Conservation (phyloP, 352 stramenopile genomes). For the Phytophthora megakarya region DNA sequence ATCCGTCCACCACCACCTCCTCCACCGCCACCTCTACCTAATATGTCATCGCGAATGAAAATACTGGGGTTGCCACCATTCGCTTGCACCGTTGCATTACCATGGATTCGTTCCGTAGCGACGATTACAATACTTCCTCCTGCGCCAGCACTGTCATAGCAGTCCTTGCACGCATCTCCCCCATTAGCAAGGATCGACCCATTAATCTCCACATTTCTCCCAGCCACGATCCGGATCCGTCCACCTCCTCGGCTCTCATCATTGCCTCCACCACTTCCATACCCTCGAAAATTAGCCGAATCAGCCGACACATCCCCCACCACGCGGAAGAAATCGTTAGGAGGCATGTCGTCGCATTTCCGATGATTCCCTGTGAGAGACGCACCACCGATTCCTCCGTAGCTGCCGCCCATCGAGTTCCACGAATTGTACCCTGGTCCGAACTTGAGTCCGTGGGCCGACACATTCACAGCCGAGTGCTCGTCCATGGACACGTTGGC, state of each 20-base stretch:
- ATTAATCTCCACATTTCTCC: slow-evolving; percentile 54
- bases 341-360: slow-evolving; percentile 57
- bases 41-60: slow-evolving; percentile 35
- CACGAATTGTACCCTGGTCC: slow-evolving; percentile 83
- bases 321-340: slow-evolving; percentile 65
- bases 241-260: slow-evolving; percentile 67
- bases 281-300: slow-evolving; percentile 74
- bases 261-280: slow-evolving; percentile 78
- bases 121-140: slow-evolving; percentile 59
- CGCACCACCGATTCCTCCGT: slow-evolving; percentile 77
- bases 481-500: slow-evolving; percentile 48
- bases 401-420: slow-evolving; percentile 66
- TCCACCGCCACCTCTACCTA: slow-evolving; percentile 58
- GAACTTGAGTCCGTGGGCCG: slow-evolving; percentile 73
- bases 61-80: slow-evolving; percentile 56
- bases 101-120: slow-evolving; percentile 43
- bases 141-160: slow-evolving; percentile 59
- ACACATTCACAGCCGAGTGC: slow-evolving; percentile 57
- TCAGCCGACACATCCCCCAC: slow-evolving; percentile 67
- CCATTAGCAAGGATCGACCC: slow-evolving; percentile 71
- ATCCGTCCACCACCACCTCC: slow-evolving; percentile 60
- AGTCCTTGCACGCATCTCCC: slow-evolving; percentile 51
- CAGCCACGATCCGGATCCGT: slow-evolving; percentile 52
- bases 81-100: slow-evolving; percentile 49
- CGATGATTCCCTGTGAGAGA: slow-evolving; percentile 45